Evolutionary conservation across 768 basidiomycete species (phyloP).

Genomic region (Amanita rimosa): DNA sequence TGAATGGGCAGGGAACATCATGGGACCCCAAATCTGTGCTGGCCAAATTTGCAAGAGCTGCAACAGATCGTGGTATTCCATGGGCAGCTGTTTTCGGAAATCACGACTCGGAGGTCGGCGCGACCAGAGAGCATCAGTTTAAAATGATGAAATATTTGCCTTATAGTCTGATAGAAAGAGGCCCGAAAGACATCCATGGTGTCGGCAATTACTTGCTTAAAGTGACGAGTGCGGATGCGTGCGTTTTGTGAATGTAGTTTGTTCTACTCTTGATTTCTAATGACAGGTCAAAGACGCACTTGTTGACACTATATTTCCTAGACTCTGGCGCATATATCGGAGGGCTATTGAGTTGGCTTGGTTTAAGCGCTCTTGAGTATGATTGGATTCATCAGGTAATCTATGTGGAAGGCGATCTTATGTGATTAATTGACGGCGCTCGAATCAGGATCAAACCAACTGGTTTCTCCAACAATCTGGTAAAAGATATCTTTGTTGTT

Average conservation of each 20-base stretch:
- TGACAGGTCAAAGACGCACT: constrained; percentile 68
- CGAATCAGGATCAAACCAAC: constrained; percentile 59
- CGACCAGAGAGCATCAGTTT: constrained; percentile 51
- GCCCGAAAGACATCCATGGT: constrained; percentile 79
- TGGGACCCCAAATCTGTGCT: constrained; percentile 87
- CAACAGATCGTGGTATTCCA: constrained; percentile 65
- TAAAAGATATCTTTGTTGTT: constrained; percentile 9
- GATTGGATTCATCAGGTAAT: constrained; percentile 73
- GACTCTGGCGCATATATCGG: constrained; percentile 76
- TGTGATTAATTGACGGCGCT: not conserved
- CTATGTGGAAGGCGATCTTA: not conserved
- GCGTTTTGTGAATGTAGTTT: constrained; percentile 19
- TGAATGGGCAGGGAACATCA: constrained; percentile 83
- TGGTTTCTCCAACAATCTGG: constrained; percentile 85
- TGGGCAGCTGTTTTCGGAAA: constrained; percentile 96
- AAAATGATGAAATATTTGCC: constrained; percentile 68
- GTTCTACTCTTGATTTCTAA: not conserved
- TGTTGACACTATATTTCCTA: constrained; percentile 86
- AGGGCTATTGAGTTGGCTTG: constrained; percentile 50
- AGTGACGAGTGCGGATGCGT: constrained; percentile 78
- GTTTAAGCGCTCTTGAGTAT: constrained; percentile 61
- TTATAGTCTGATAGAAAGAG: constrained; percentile 71
- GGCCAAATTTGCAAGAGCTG: constrained; percentile 77
- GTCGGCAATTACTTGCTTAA: constrained; percentile 88
- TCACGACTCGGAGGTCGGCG: constrained; percentile 77